Evolutionary conservation across 1,284 basidiomycete genomes (phyloP), one percentile per base, ranked within the genome.

Genomic region (Melampsora americana): DNA sequence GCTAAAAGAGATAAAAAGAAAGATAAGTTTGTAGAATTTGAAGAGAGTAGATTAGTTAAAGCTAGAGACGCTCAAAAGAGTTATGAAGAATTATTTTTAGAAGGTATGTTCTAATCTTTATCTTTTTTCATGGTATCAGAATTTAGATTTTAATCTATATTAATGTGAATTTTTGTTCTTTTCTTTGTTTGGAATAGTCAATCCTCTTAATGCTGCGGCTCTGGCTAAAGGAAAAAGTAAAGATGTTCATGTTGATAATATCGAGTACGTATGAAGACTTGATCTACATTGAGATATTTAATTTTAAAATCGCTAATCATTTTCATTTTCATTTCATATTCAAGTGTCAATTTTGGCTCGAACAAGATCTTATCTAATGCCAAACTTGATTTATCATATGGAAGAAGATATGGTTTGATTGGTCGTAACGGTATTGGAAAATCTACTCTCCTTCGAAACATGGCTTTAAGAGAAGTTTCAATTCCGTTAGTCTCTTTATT

Each of bases 41-140:
- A 99, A 97, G 84, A 95, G 98, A 83, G 94, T 94, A 20, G 95
- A 92, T 86, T 99, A 44, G 87, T 99, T 77, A 93, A 97, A 82
- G 90, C 93, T 81, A 89, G 92, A 83, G 89, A 90, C 83, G 93
- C 93, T 85, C 93, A 94, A 86, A 90, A 89, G 78, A 79, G 85
- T 79, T 53, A 59, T 30, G 61, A 68, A 53, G 42, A 44, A 46
- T 16, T 72, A 0, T 64, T 77, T 32, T 73, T 76, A 60, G 71
- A 73, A 66, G 68, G 53, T 53, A 16, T 30, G 64, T 42, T 35
- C 62, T 53, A 20, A 23, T 61, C 32, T 35, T 48, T 46, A 26
- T n/a, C 73, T 35, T 68, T 44, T 35, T 39, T 62, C 53, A 5
- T 32, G 14, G 67, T n/a, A 53, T 42, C 11, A 30, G 5, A 23